These are phyloP conservation scores for Trifolium fragiferum DNA, from an alignment of 306 rosid species.

Conservation along the genomic window DNA sequence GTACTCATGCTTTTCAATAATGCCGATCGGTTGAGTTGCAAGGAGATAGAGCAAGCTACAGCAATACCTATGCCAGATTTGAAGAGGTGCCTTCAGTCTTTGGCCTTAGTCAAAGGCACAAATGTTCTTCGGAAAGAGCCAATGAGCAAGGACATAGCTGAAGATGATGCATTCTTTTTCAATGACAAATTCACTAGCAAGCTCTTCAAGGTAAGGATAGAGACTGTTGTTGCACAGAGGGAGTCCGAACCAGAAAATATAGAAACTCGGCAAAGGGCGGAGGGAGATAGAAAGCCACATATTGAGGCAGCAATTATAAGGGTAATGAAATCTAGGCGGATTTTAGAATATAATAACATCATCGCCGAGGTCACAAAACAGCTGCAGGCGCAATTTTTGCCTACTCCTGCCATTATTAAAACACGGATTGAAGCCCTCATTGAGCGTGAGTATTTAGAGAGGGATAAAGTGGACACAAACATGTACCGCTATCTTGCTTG, in stretches of 20 bases:
- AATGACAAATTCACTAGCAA: slow-evolving; percentile 64
- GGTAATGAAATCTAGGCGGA: slow-evolving; percentile 59
- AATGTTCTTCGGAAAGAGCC: slow-evolving; percentile 64
- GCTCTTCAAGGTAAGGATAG: slow-evolving; percentile 61
- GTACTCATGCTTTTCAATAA: slow-evolving; percentile 63
- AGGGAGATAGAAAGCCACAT: slow-evolving; percentile 66
- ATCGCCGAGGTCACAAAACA: slow-evolving; percentile 67
- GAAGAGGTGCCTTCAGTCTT: slow-evolving; percentile 66
- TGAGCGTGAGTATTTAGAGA: slow-evolving; percentile 62
- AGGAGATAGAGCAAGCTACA: slow-evolving; percentile 65
- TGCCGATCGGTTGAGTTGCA: slow-evolving; percentile 47
- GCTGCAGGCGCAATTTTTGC: slow-evolving; percentile 57
- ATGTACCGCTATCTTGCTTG: slow-evolving; percentile 57
- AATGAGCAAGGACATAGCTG: slow-evolving; percentile 65
- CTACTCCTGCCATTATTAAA: slow-evolving; percentile 57
- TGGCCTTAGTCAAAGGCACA: slow-evolving; percentile 61
- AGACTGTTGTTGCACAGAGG: slow-evolving; percentile 64
- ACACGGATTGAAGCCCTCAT: slow-evolving; percentile 64
- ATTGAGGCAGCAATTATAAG: slow-evolving; percentile 66
- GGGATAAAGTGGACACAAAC: slow-evolving; percentile 60
- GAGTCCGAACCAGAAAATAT: slow-evolving; percentile 60
- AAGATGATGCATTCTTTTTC: slow-evolving; percentile 55
- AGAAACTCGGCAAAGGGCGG: slow-evolving; percentile 63
- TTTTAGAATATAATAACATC: slow-evolving; percentile 58
- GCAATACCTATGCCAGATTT: slow-evolving; percentile 52